These are phyloP conservation scores for Termitomyces sp. DNA, from an alignment of 768 basidiomycete species.

Conservation along the genomic window DNA sequence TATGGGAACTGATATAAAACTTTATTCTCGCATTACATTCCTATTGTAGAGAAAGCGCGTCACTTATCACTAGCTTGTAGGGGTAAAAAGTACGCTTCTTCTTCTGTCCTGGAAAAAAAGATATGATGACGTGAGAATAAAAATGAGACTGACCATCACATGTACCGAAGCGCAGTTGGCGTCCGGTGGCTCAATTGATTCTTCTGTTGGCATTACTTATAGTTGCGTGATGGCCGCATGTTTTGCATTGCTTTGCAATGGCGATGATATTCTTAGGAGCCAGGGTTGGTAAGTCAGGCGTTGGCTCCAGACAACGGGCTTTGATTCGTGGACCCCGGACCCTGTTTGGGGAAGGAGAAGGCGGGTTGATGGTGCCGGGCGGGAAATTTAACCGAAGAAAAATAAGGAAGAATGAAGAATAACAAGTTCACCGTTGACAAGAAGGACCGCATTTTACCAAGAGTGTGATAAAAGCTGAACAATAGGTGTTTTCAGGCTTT, in stretches of 20 bases:
- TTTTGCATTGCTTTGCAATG: background rate
- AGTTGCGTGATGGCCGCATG: slow-evolving; percentile 9
- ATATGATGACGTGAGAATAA: background rate
- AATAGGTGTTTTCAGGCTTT: background rate
- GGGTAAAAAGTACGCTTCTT: background rate
- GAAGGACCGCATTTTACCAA: background rate
- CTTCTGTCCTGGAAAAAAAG: background rate
- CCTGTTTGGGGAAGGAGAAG: background rate
- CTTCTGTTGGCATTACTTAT: slow-evolving; percentile 1
- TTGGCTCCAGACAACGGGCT: background rate
- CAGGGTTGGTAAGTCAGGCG: background rate
- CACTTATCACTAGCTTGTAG: background rate
- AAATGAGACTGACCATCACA: background rate
- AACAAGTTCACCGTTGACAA: background rate
- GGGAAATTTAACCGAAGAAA: background rate
- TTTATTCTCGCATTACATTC: background rate
- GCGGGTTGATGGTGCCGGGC: background rate
- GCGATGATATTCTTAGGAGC: background rate
- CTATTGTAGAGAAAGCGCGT: background rate
- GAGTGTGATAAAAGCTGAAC: background rate
- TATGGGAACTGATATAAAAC: background rate
- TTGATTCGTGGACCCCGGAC: background rate
- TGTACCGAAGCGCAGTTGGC: slow-evolving; percentile 3
- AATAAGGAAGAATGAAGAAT: background rate
- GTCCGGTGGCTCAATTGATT: slow-evolving; percentile 7